Base-by-base conservation (phyloP, 202 grass and related monocot species). In the Brachypodium distachyon region DNA sequence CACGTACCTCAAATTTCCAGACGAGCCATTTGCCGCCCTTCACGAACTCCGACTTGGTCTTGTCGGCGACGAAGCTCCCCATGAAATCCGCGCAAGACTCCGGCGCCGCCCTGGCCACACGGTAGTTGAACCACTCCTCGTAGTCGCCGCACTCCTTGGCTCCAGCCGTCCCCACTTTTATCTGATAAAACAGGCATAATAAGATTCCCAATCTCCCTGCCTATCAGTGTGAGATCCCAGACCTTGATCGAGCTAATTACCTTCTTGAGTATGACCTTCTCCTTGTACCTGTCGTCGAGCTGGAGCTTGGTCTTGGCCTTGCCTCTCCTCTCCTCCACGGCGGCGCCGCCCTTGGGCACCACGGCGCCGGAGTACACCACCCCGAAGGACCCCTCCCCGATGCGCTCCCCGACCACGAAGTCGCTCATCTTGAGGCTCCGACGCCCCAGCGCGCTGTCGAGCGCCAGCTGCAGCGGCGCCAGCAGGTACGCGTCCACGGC, bases 51-150 rank as follows among this genome's bases (percentile, higher is more conserved):
- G 84, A 87, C 67, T 93, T 90, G 73, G 82, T 94, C 75, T 86
- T 81, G 80, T 94, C 89, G 54, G 91, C 95, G 78, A 92, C 68
- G 38, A 97, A 97, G 70, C 87, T 97, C 48, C 95, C 91, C 28
- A 98, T 80, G 75, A 98, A 98, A 38, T 98, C 79, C 8, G 95
- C 95, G 64, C 95, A 94, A 63, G 91, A 64, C 58, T 98, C 82
- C 17, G 95, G 91, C 65, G 95, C 87, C 57, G 89, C 87, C 80
- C 95, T 90, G 0, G 89, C 81, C 64, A 94, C 81, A 5, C 95
- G 95, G 60, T 98, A 98, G 78, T 98, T 98, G 73, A 98, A 98
- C 95, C 95, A 98, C 81, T 98, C 95, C 73, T 94, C 95, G 57
- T 92, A 98, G 56, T 98, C 95, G 37, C 91, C 95, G 81, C 87